Evolutionary conservation across 2,329 filamentous ascomycete species (phyloP).

Genomic region (Diaporthe humulicola): DNA sequence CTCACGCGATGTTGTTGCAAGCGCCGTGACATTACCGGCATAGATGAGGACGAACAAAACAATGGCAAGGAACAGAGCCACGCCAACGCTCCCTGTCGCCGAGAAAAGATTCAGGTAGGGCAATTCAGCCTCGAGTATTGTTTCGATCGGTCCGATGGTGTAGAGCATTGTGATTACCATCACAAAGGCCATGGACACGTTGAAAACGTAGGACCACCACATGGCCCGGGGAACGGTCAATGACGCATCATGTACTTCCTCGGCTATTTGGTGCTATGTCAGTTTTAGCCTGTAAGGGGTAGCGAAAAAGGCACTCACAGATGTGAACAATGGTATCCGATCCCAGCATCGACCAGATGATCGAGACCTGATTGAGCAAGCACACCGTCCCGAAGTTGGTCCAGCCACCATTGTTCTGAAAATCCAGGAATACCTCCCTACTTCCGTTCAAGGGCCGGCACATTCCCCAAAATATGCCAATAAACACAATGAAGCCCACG

Average conservation of each 20-base stretch:
- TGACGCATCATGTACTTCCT: slow-evolving; percentile 35
- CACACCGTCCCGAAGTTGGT: slow-evolving; percentile 31
- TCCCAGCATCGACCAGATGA: slow-evolving; percentile 39
- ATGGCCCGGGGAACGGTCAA: slow-evolving; percentile 35
- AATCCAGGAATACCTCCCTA: slow-evolving; percentile 32
- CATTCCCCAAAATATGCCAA: slow-evolving; percentile 35
- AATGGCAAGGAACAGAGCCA: slow-evolving; percentile 36
- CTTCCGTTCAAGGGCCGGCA: slow-evolving; percentile 28
- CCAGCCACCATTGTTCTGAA: slow-evolving; percentile 38
- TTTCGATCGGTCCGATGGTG: slow-evolving; percentile 31
- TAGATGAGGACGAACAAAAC: slow-evolving; percentile 32
- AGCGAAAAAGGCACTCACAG: background rate
- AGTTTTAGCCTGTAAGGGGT: background rate
- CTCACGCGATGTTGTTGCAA: slow-evolving; percentile 38
- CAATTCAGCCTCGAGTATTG: slow-evolving; percentile 34
- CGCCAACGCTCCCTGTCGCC: slow-evolving; percentile 24
- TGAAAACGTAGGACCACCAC: slow-evolving; percentile 37
- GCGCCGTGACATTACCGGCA: slow-evolving; percentile 34
- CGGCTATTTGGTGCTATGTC: background rate
- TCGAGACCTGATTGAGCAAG: slow-evolving; percentile 34
- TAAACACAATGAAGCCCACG: slow-evolving; percentile 29
- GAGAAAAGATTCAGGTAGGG: slow-evolving; percentile 38
- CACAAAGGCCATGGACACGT: slow-evolving; percentile 33
- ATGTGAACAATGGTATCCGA: slow-evolving; percentile 39
- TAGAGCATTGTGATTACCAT: slow-evolving; percentile 38